Evolutionary conservation across 768 basidiomycete species (phyloP).

Genomic region (Termitomyces sp.): DNA sequence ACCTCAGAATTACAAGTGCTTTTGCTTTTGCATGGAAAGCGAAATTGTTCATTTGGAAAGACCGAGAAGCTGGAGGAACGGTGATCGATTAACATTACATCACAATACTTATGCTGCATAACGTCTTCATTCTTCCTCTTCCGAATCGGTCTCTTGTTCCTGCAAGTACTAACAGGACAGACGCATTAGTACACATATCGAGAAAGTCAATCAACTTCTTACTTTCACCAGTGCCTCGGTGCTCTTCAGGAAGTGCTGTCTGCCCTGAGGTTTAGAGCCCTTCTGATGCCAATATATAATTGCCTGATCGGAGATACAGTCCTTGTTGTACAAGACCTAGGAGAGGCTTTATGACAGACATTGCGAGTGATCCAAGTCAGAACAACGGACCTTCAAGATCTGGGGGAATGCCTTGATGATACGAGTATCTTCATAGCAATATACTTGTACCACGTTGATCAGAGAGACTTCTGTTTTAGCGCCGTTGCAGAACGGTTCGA

Average conservation of each 20-base stretch:
- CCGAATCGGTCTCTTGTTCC: conserved; percentile 82
- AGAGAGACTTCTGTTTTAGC: conserved; percentile 91
- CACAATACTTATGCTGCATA: background rate
- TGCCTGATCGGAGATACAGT: conserved; percentile 92
- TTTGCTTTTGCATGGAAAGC: background rate
- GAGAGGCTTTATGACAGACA: background rate
- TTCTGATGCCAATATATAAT: conserved; percentile 99
- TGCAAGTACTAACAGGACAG: conserved; percentile 65
- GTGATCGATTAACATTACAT: background rate
- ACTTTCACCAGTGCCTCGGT: conserved; percentile 90
- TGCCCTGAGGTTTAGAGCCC: conserved; percentile 92
- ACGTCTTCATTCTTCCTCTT: conserved; percentile 36
- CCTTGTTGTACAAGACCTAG: conserved; percentile 93
- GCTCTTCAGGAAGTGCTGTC: conserved; percentile 90
- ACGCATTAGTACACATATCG: background rate
- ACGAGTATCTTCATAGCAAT: conserved; percentile 95
- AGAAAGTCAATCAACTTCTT: conserved; percentile 12
- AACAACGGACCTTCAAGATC: conserved; percentile 72
- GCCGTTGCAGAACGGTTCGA: conserved; percentile 86
- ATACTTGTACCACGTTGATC: conserved; percentile 92
- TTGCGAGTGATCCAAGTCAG: background rate
- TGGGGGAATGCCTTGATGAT: conserved; percentile 94
- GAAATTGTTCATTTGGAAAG: background rate
- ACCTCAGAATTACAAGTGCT: background rate
- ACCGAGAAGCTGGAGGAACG: background rate